Percentiles rank a stretch among this genome's conserved stretches.
phyloP scores from a whole-genome alignment of 2,329 filamentous ascomycete species.

The Fusarium napiforme region DNA sequence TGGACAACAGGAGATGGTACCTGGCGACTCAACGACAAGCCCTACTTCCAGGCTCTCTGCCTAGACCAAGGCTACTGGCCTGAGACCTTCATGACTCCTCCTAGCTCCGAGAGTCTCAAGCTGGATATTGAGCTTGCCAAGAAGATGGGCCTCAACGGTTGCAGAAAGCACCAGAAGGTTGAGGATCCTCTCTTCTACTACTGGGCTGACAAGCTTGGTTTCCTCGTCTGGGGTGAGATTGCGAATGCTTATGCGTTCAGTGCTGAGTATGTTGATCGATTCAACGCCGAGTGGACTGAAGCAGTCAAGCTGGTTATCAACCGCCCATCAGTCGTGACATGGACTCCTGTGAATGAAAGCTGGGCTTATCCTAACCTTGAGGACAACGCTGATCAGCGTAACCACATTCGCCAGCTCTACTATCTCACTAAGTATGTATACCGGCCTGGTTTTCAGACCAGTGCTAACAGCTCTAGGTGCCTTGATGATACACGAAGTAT shows the following conservation, averaged over 20 bases:
- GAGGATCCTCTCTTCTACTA: slow-evolving; percentile 70
- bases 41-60: slow-evolving; percentile 69
- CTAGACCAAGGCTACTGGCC: slow-evolving; percentile 75
- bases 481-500: slow-evolving; percentile 72
- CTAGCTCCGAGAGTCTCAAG: slow-evolving; percentile 57
- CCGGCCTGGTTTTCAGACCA: slow-evolving; percentile 29
- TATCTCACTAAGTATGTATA: slow-evolving; percentile 68
- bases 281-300: slow-evolving; percentile 73
- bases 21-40: slow-evolving; percentile 67
- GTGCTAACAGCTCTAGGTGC: slow-evolving; percentile 46
- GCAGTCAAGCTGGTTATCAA: slow-evolving; percentile 72
- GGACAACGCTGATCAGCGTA: slow-evolving; percentile 66
- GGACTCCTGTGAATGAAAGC: slow-evolving; percentile 73
- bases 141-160: slow-evolving; percentile 72
- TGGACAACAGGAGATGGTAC: slow-evolving; percentile 69
- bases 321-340: slow-evolving; percentile 71
- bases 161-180: slow-evolving; percentile 73
- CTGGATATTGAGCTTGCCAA: slow-evolving; percentile 66
- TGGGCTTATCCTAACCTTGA: slow-evolving; percentile 73
- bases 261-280: slow-evolving; percentile 66
- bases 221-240: slow-evolving; percentile 73
- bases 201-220: slow-evolving; percentile 70
- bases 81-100: slow-evolving; percentile 68
- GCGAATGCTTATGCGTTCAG: slow-evolving; percentile 73
- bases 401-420: slow-evolving; percentile 72